Percentiles rank a stretch among this genome's conserved stretches.
These are phyloP conservation scores for Fraxinus sp. DNA, from an alignment of 305 asterid species.

Conservation along the genomic window DNA sequence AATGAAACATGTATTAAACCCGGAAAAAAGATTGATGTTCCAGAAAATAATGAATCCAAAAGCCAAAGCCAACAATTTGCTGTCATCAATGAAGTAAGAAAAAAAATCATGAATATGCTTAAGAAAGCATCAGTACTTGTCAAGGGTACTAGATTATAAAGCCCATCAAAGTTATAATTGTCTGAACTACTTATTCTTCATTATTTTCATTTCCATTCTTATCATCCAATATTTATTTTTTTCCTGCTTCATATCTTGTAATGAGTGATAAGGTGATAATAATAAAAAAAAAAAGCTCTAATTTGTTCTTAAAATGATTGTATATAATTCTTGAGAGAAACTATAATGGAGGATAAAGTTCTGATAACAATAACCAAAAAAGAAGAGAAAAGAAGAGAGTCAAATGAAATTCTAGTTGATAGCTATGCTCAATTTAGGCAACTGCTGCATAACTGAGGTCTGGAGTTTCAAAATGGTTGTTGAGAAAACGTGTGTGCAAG, in stretches of 20 bases:
- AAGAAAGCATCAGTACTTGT: background rate
- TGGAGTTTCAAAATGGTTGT: background rate
- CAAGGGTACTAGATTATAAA: background rate
- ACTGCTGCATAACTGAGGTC: background rate
- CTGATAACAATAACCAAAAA: background rate
- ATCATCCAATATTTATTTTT: background rate
- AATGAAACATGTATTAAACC: background rate
- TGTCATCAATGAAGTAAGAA: background rate
- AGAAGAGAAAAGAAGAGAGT: background rate
- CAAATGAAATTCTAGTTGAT: background rate
- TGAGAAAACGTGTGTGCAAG: background rate
- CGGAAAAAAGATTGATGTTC: background rate
- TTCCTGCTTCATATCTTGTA: background rate
- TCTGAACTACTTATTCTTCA: background rate
- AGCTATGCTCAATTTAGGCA: background rate
- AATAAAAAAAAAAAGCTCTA: background rate
- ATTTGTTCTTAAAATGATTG: background rate
- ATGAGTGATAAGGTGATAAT: background rate
- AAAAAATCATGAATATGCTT: background rate
- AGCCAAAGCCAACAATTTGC: background rate
- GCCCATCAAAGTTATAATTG: background rate
- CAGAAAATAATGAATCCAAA: background rate
- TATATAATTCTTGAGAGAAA: background rate
- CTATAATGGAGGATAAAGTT: background rate
- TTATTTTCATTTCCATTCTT: background rate